These are phyloP conservation scores for Rhizopogon rudus DNA, from an alignment of 768 basidiomycete species.

Conservation along the genomic window DNA sequence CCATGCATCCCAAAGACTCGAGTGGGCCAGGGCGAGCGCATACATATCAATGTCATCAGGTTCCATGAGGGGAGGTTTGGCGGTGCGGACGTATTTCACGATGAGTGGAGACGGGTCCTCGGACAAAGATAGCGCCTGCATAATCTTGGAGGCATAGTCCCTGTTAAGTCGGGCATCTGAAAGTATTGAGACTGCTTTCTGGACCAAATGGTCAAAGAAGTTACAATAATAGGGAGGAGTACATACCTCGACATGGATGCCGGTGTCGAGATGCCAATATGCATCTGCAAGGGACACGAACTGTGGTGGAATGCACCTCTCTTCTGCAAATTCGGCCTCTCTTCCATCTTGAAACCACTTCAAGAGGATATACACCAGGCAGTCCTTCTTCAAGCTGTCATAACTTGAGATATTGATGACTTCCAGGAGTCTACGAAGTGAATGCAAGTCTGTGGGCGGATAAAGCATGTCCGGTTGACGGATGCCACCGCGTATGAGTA, in stretches of 20 bases:
- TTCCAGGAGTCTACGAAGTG: conserved; percentile 53
- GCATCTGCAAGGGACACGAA: conserved; percentile 75
- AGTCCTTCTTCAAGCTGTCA: conserved; percentile 76
- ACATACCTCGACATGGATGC: conserved; percentile 60
- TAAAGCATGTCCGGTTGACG: conserved; percentile 56
- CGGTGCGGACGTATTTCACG: conserved; percentile 69
- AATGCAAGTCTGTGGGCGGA: conserved; percentile 55
- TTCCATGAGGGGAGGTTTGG: conserved; percentile 64
- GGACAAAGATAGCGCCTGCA: conserved; percentile 48
- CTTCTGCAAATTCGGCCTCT: conserved; percentile 43
- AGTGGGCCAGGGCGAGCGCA: conserved; percentile 58
- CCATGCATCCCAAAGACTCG: conserved; percentile 70
- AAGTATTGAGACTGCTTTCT: conserved; percentile 71
- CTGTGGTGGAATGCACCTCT: conserved; percentile 68
- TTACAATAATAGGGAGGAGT: not conserved
- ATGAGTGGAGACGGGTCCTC: conserved; percentile 49
- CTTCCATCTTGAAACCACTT: conserved; percentile 70
- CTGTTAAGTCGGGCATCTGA: conserved; percentile 70
- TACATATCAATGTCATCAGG: conserved; percentile 72
- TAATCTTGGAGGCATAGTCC: conserved; percentile 75
- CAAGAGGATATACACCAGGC: conserved; percentile 73
- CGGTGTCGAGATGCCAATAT: conserved; percentile 79
- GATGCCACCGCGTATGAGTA: conserved; percentile 62
- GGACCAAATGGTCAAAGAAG: not conserved
- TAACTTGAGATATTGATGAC: conserved; percentile 60